phyloP scores from a whole-genome alignment of 1,284 basidiomycete species.

The Malassezia sp. region DNA sequence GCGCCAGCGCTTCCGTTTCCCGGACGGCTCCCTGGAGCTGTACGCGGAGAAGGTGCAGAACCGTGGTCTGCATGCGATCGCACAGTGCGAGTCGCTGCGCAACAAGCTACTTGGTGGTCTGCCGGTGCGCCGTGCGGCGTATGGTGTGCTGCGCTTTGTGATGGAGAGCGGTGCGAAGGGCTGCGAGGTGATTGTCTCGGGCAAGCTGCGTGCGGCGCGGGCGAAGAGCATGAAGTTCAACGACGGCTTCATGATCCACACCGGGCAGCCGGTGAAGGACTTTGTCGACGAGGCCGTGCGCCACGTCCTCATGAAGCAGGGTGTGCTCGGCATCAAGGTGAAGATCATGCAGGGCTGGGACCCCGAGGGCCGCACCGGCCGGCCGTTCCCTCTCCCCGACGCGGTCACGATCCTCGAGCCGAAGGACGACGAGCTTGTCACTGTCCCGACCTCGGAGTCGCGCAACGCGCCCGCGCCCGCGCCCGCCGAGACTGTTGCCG shows the following conservation, averaged over 20 bases:
- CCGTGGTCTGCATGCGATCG: slow-evolving; percentile 95
- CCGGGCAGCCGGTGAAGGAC: slow-evolving; percentile 91
- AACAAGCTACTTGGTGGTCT: slow-evolving; percentile 99
- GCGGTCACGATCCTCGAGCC: slow-evolving; percentile 82
- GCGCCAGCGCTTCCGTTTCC: slow-evolving; percentile 98
- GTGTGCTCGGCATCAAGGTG: slow-evolving; percentile 99
- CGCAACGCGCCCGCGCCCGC: slow-evolving; percentile 28
- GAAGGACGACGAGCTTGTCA: slow-evolving; percentile 54
- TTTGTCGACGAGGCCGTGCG: slow-evolving; percentile 97
- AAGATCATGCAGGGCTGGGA: slow-evolving; percentile 99
- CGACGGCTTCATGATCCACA: slow-evolving; percentile 99
- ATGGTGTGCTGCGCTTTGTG: slow-evolving; percentile 99
- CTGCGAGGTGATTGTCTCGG: slow-evolving; percentile 98
- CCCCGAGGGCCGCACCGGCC: slow-evolving; percentile 62
- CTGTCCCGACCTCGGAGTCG: slow-evolving; percentile 42
- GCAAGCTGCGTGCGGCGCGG: slow-evolving; percentile 98
- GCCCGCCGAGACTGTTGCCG: slow-evolving; percentile 16
- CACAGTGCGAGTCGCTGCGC: slow-evolving; percentile 94
- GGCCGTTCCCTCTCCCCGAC: slow-evolving; percentile 88
- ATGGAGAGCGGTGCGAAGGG: slow-evolving; percentile 99
- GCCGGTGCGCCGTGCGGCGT: slow-evolving; percentile 96
- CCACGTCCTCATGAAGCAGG: slow-evolving; percentile 95
- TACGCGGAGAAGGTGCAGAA: slow-evolving; percentile 99
- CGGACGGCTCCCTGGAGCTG: slow-evolving; percentile 94
- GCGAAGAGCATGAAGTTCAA: slow-evolving; percentile 99